These are phyloP conservation scores for Lepidium africanum DNA, from an alignment of 345 rosid genomes.

Conservation along the genomic window DNA sequence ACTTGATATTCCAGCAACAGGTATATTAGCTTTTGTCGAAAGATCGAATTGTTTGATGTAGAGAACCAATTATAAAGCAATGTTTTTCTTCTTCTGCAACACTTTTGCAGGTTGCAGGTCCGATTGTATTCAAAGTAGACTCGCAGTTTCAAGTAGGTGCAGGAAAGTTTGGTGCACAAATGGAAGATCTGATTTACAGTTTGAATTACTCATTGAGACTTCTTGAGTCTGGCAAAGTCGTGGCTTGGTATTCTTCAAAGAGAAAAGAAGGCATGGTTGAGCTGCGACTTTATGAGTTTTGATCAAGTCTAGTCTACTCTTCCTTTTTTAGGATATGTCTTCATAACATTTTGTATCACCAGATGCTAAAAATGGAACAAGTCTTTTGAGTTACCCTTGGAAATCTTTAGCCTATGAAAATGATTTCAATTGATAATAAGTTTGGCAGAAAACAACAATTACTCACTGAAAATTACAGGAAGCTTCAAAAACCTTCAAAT, in stretches of 20 bases:
- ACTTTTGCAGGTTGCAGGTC: slow-evolving; percentile 60
- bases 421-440: background rate
- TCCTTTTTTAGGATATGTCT: background rate
- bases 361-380: background rate
- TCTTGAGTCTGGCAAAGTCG: slow-evolving; percentile 64
- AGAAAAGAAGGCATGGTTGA: slow-evolving; percentile 88
- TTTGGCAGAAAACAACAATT: background rate
- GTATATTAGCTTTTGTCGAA: slow-evolving; percentile 27
- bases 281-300: slow-evolving; percentile 67
- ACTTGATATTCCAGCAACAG: slow-evolving; percentile 81
- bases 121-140: slow-evolving; percentile 57
- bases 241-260: slow-evolving; percentile 88
- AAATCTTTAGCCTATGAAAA: background rate
- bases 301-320: background rate
- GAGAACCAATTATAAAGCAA: background rate
- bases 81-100: background rate
- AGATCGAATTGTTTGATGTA: background rate
- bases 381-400: background rate
- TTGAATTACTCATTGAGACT: slow-evolving; percentile 66
- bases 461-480: background rate
- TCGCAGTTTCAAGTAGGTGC: slow-evolving; percentile 44
- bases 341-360: slow-evolving; percentile 7
- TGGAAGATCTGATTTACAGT: slow-evolving; percentile 63
- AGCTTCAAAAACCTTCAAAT: background rate
- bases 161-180: slow-evolving; percentile 28